phyloP scores from a whole-genome alignment of 495 filamentous ascomycete species.

The Xylona heveae region DNA sequence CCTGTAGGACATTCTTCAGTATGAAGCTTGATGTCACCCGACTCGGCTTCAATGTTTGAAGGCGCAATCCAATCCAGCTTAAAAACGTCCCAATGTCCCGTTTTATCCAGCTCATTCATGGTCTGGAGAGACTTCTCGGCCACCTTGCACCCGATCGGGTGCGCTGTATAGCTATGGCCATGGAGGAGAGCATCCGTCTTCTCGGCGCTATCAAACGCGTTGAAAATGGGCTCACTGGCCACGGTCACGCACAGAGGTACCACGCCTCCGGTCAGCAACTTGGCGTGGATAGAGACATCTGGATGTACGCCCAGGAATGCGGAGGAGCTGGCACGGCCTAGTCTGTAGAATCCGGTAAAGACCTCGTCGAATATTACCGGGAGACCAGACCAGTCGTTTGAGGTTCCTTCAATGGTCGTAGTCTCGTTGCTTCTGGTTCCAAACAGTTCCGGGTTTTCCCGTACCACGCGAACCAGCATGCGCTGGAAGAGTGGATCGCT shows the following conservation, averaged over 20 bases:
- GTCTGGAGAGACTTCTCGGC: constrained; percentile 33
- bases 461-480: constrained; percentile 38
- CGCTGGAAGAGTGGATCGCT: constrained; percentile 64
- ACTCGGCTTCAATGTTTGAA: neutral
- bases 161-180: constrained; percentile 66
- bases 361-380: constrained; percentile 65
- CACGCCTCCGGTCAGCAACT: constrained; percentile 56
- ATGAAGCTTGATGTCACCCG: constrained; percentile 2
- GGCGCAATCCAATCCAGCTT: constrained; percentile 20
- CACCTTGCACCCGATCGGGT: constrained; percentile 54
- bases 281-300: constrained; percentile 57
- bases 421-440: constrained; percentile 2
- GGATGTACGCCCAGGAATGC: constrained; percentile 42
- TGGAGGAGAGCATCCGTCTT: constrained; percentile 57
- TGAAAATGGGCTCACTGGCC: constrained; percentile 48
- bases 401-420: constrained; percentile 7
- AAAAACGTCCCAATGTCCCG: constrained; percentile 26
- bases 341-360: constrained; percentile 61
- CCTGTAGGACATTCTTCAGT: constrained; percentile 3
- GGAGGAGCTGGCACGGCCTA: constrained; percentile 40
- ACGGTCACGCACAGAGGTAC: constrained; percentile 51
- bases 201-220: constrained; percentile 40
- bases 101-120: constrained; percentile 30
- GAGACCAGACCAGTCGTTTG: constrained; percentile 38
- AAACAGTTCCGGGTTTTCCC: constrained; percentile 30